Evolutionary conservation across 1,139 yeast genomes (phyloP), one percentile per base, ranked within the genome.

Genomic region (Suhomyces guaymorum): DNA sequence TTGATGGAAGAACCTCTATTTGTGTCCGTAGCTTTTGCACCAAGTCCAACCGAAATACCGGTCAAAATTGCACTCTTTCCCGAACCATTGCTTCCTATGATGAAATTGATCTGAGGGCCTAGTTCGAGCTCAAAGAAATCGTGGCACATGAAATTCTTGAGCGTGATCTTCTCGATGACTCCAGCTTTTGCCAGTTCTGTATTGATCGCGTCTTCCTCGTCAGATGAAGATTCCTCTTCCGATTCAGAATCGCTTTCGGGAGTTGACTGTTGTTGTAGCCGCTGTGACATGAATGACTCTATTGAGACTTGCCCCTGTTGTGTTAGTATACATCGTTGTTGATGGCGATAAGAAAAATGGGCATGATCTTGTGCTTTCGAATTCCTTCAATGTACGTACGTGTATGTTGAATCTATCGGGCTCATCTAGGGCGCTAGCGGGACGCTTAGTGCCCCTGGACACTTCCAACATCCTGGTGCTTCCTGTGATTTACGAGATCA

Each of bases 21-120:
- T 0, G 98, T 92, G 37, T 81, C 89, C n/a, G 82, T 72, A 0
- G 97, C 97, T 50, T 82, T 85, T 1, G 96, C 96, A n/a, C 98
- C 98, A 7, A 92, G 64, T 5, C 96, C 95, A 9, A 89, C 83
- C 3, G 94, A 80, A 5, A 94, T 80, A 1, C 96, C 97, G 0
- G 97, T 90, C 42, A 94, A 64, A 19, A 94, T 75, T 1, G 98
- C 96, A 58, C 94, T 82, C 54, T 94, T 94, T 20, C 99, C 99
- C 21, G 95, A 82, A 2, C 99, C 99, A 52, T 94, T 94, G 44
- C 86, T 76, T 9, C 99, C 99, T 23, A 89, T 86, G 38, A 94
- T 87, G 52, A 94, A 88, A 58, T 92, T 94, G 44, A 92, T 72
- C 39, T 83, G 78, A 0, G 95, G 95, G 0, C 96, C 96, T 26